phyloP scores from a whole-genome alignment of 1,139 yeast genomes.

The Saccharomyces hybrid region DNA sequence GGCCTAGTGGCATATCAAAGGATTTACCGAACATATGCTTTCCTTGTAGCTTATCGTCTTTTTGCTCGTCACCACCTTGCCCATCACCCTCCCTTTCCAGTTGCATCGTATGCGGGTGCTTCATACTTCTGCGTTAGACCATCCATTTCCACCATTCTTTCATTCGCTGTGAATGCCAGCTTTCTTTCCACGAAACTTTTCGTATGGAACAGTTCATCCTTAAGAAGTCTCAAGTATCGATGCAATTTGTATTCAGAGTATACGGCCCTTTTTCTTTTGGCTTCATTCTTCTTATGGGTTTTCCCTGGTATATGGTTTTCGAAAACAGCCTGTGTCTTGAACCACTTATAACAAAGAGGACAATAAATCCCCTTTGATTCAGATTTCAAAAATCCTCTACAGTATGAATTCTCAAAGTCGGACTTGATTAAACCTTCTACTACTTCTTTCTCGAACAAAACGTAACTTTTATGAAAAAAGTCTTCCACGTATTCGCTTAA shows the following conservation, averaged over 20 bases:
- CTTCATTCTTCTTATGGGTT: constrained; percentile 55
- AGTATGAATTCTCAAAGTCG: constrained; percentile 30
- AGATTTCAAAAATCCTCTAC: constrained; percentile 9
- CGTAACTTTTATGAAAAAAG: constrained; percentile 44
- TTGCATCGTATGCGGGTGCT: constrained; percentile 23
- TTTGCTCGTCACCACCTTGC: constrained; percentile 17
- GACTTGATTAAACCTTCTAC: constrained; percentile 33
- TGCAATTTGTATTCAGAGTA: constrained; percentile 24
- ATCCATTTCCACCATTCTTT: constrained; percentile 47
- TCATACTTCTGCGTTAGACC: constrained; percentile 38
- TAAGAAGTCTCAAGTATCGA: constrained; percentile 13
- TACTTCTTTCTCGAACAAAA: constrained; percentile 40
- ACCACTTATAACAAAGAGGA: constrained; percentile 53
- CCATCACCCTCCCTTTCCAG: constrained; percentile 23
- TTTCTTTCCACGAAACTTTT: constrained; percentile 57
- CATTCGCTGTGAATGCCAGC: constrained; percentile 48
- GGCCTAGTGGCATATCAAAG: constrained; percentile 66
- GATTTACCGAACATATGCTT: constrained; percentile 34
- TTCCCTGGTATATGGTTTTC: constrained; percentile 67
- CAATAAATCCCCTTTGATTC: constrained; percentile 45
- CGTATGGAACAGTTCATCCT: constrained; percentile 37
- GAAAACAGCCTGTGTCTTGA: constrained; percentile 60
- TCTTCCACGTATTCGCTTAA: constrained; percentile 41
- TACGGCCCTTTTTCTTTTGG: constrained; percentile 13
- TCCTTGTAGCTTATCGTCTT: constrained; percentile 22